Percentiles rank a stretch among this genome's conserved stretches.
These are phyloP conservation scores for Leccinellum luteum DNA, from an alignment of 768 basidiomycete species.

Conservation along the genomic window DNA sequence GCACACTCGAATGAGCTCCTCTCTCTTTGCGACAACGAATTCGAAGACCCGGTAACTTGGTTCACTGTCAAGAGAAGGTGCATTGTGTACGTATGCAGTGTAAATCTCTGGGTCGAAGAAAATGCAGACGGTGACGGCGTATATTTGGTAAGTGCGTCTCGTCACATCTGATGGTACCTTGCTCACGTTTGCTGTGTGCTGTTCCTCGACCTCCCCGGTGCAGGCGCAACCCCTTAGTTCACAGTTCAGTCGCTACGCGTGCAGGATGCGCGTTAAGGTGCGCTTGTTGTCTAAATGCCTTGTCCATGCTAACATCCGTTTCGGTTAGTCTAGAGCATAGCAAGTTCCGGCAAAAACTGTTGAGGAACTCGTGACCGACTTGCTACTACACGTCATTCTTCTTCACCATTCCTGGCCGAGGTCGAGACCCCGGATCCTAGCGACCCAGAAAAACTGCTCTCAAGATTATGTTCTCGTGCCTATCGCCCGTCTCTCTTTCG, in stretches of 20 bases:
- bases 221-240: too few species aligned
- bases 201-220: too few species aligned
- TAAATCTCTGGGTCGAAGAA: conserved; percentile 73
- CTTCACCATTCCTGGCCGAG: conserved; percentile 53
- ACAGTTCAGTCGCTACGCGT: too few species aligned
- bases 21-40: conserved; percentile 66
- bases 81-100: conserved; percentile 77
- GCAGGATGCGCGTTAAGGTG: too few species aligned
- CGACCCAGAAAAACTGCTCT: conserved; percentile 32
- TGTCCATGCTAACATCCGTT: too few species aligned
- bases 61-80: conserved; percentile 76
- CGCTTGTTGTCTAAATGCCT: too few species aligned
- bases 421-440: conserved; percentile 25
- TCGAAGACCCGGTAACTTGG: conserved; percentile 68
- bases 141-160: too few species aligned
- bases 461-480: conserved; percentile 21
- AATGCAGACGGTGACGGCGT: conserved; percentile 62
- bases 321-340: too few species aligned
- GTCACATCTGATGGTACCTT: too few species aligned
- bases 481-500: conserved; percentile 49
- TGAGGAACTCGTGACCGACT: too few species aligned
- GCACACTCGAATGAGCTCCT: conserved; percentile 63
- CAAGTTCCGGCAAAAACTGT: too few species aligned
- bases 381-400: conserved; percentile 39
- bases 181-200: too few species aligned